Evolutionary conservation across 352 stramenopile species (phyloP).

Genomic region (Phytophthora pluvialis): DNA sequence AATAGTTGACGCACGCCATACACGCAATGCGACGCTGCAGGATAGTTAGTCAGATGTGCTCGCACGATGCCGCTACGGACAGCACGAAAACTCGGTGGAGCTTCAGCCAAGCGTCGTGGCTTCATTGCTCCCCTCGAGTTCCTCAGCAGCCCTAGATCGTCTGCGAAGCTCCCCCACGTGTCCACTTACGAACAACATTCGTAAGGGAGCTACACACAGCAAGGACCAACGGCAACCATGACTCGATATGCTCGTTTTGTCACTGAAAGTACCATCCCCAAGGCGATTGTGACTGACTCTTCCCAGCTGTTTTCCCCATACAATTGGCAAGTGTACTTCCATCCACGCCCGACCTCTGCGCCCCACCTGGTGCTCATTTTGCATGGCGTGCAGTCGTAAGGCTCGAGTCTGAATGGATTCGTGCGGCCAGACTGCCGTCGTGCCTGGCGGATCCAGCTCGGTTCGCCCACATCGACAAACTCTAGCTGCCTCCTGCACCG

Average conservation of each 20-base stretch:
- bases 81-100: conserved; percentile 6
- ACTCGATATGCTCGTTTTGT: neutral
- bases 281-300: conserved; percentile 7
- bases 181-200: neutral
- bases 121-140: neutral
- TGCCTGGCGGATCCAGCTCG: conserved; percentile 14
- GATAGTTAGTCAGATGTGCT: conserved; percentile 15
- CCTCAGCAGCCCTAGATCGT: neutral
- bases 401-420: conserved; percentile 27
- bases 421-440: conserved; percentile 19
- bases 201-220: neutral
- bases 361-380: conserved; percentile 12
- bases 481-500: conserved; percentile 17
- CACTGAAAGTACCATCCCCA: neutral
- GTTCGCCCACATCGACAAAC: conserved; percentile 37
- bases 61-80: conserved; percentile 2
- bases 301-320: conserved; percentile 3
- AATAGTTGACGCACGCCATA: conserved; percentile 7
- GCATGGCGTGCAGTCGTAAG: conserved; percentile 31
- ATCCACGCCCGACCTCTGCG: conserved; percentile 1
- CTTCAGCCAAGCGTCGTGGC: neutral
- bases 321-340: conserved; percentile 2
- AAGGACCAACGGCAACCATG: neutral
- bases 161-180: neutral
- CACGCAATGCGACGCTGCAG: conserved; percentile 5